These are phyloP conservation scores for Chimonanthus praecox DNA, from an alignment of 164 flowering plant genomes.

Conservation along the genomic window DNA sequence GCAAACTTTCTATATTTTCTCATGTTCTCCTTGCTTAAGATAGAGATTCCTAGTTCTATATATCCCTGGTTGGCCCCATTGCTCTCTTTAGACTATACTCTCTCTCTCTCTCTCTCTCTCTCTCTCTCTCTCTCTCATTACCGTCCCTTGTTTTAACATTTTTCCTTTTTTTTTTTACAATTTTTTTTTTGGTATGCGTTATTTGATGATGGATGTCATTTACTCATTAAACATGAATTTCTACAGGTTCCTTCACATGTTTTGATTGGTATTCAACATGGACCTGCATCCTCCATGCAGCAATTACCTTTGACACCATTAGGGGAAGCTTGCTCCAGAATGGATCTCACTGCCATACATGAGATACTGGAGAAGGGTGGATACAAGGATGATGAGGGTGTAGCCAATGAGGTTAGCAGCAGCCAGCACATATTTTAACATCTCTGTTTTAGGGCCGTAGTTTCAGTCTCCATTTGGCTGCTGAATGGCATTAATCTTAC, in stretches of 20 bases:
- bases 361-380: constrained; percentile 80
- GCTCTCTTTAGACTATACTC: no score
- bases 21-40: no score
- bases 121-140: neutral
- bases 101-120: neutral
- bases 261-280: constrained; percentile 59
- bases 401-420: constrained; percentile 71
- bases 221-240: neutral
- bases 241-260: constrained; percentile 69
- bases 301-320: constrained; percentile 57
- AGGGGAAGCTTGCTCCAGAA: constrained; percentile 83
- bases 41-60: no score
- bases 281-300: constrained; percentile 32
- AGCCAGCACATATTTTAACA: constrained; percentile 11
- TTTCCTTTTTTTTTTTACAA: no score
- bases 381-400: constrained; percentile 89
- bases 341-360: constrained; percentile 86
- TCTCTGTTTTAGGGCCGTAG: no score
- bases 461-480: no score
- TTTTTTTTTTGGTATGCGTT: no score
- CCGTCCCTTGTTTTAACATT: neutral
- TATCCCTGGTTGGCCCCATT: no score
- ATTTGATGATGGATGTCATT: no score
- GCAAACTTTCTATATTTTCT: no score
- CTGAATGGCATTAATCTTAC: no score